phyloP scores from a whole-genome alignment of 2,329 filamentous ascomycete species.

The Decorospora gaudefroyi region DNA sequence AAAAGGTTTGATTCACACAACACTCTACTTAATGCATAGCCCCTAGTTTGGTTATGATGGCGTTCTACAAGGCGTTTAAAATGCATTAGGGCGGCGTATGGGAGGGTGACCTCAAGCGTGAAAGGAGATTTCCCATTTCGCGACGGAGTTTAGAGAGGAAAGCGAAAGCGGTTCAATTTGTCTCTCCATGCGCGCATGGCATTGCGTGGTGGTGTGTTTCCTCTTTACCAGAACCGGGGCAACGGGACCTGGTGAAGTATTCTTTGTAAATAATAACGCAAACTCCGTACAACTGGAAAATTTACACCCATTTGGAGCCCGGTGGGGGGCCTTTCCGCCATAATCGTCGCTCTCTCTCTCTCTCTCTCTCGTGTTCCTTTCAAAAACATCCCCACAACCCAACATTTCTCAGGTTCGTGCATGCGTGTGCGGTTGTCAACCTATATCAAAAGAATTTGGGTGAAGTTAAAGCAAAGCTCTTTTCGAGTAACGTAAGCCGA shows the following conservation, averaged over 20 bases:
- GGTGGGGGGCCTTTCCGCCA: slow-evolving; percentile 21
- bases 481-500: too few relatives aligned
- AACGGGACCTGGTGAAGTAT: neutral
- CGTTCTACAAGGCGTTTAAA: slow-evolving; percentile 15
- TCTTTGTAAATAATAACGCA: slow-evolving; percentile 28
- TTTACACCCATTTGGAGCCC: slow-evolving; percentile 30
- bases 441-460: too few relatives aligned
- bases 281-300: slow-evolving; percentile 27
- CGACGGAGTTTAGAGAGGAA: slow-evolving; percentile 5
- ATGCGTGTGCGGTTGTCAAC: too few relatives aligned
- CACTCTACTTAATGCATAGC: slow-evolving; percentile 8
- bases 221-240: neutral
- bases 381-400: too few relatives aligned
- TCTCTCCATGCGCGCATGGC: slow-evolving; percentile 1
- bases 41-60: slow-evolving; percentile 2
- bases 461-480: too few relatives aligned
- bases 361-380: too few relatives aligned
- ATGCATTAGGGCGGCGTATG: slow-evolving; percentile 16
- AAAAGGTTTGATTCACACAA: slow-evolving; percentile 17
- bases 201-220: neutral
- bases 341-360: too few relatives aligned
- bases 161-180: slow-evolving; percentile 1
- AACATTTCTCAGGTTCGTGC: too few relatives aligned
- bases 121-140: slow-evolving; percentile 4
- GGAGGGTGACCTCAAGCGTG: neutral